Evolutionary conservation across 1,139 yeast genomes (phyloP), one percentile per base, ranked within the genome.

Genomic region (Suhomyces guaymorum): DNA sequence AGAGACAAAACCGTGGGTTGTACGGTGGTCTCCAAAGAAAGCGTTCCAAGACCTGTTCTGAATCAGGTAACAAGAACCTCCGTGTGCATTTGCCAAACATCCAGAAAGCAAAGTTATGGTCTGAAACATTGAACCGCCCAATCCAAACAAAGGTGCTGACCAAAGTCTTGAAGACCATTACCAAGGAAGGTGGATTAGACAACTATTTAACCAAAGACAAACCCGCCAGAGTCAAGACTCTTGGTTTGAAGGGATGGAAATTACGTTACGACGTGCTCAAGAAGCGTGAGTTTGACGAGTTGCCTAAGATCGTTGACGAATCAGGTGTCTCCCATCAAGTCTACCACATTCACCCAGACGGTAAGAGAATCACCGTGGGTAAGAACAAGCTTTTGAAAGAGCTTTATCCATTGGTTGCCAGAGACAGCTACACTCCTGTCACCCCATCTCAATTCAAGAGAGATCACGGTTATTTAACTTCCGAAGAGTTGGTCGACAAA

Each of bases 181-280:
- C 86, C 38, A 86, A 80, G 51, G 97, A 90, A 61, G 97, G 97
- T 44, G 98, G 98, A 10, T 70, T 92, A 43, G 98, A 92, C 56
- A 80, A 81, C 48, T 92, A 92, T 57, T 63, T 92, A 43, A 75
- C 80, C 38, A 92, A 92, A 63, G 95, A 88, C 43, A 87, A 84
- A 49, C 73, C 95, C 8, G 95, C 95, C 3, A 75, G 98, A 63
- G 71, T 87, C 46, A 92, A 92, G 67, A 95, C 94, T 54, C 68
- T 92, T 54, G 98, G 98, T 1, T 83, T 90, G 38, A 72, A 76
- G 39, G 98, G 97, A 19, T 92, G 97, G 97, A 77, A 75, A 52
- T 70, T 92, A 51, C 82, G 92, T 55, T 89, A 83, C 61, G 75
- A 79, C 39, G 80, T 92, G 16, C 61, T 90, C 52, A 56, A 57